A percentile compares a stretch with the other conserved stretches of the same genome.
Evolutionary conservation across 2,329 filamentous ascomycete genomes (phyloP).

Genomic region (Tolypocladium tropicale): DNA sequence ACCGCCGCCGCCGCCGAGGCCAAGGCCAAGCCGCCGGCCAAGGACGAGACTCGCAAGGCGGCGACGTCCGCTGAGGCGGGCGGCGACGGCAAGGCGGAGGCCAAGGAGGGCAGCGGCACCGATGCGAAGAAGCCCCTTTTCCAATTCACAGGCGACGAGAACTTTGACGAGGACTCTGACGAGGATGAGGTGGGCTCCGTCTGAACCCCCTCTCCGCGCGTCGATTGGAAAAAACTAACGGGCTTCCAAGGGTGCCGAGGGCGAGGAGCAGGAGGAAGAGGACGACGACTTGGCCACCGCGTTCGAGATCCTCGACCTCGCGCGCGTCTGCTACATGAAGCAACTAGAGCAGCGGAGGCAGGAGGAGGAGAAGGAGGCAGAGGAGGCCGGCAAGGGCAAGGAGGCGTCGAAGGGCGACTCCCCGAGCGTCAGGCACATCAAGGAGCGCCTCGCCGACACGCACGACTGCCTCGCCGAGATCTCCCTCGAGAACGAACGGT

Average conservation of each 20-base stretch:
- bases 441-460: slow-evolving; percentile 83
- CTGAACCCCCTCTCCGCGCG: background rate
- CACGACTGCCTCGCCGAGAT: slow-evolving; percentile 94
- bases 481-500: slow-evolving; percentile 88
- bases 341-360: slow-evolving; percentile 31
- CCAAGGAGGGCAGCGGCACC: slow-evolving; percentile 21
- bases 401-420: slow-evolving; percentile 29
- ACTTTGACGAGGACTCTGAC: slow-evolving; percentile 76
- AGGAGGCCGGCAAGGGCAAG: slow-evolving; percentile 31
- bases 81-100: slow-evolving; percentile 27
- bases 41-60: slow-evolving; percentile 29
- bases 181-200: slow-evolving; percentile 33
- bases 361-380: slow-evolving; percentile 19
- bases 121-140: slow-evolving; percentile 65
- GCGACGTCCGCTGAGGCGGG: slow-evolving; percentile 33
- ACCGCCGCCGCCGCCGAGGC: slow-evolving; percentile 53
- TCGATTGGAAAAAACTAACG: background rate
- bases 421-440: slow-evolving; percentile 47
- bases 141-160: slow-evolving; percentile 89
- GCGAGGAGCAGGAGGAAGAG: slow-evolving; percentile 43
- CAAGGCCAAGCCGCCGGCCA: slow-evolving; percentile 28
- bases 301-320: slow-evolving; percentile 75
- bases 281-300: slow-evolving; percentile 69
- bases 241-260: slow-evolving; percentile 18
- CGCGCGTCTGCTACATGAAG: slow-evolving; percentile 55